These are phyloP conservation scores for Exophiala sp. DNA, from an alignment of 2,329 filamentous ascomycete genomes.

Conservation along the genomic window DNA sequence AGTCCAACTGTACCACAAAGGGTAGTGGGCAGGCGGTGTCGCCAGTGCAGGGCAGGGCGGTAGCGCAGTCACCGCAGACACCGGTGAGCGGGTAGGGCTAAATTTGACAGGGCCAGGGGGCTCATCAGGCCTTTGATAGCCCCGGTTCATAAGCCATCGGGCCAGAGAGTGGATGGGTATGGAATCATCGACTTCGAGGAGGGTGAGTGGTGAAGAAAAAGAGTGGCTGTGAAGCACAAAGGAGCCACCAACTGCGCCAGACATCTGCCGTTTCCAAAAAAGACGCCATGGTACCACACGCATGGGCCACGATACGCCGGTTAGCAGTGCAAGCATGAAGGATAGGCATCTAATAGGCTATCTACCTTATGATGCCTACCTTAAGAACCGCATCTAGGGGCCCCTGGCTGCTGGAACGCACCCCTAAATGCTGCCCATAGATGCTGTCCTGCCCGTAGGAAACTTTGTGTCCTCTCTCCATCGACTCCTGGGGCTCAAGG, in stretches of 20 bases:
- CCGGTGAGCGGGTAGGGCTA: slow-evolving; percentile 11
- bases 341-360: too few species aligned
- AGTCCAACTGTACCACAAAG: not conserved
- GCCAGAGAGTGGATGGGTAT: not conserved
- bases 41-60: too few species aligned
- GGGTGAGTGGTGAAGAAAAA: not conserved
- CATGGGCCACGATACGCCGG: too few species aligned
- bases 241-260: not conserved
- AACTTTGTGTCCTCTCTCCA: not conserved
- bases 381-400: too few species aligned
- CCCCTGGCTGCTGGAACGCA: not conserved
- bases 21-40: not conserved
- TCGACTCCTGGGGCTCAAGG: not conserved
- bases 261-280: not conserved
- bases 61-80: slow-evolving; percentile 6
- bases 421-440: not conserved
- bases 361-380: too few species aligned
- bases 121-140: too few species aligned
- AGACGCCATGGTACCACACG: too few species aligned
- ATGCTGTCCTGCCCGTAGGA: not conserved
- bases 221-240: not conserved
- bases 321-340: too few species aligned
- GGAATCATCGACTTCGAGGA: too few species aligned
- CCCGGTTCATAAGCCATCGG: not conserved
- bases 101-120: slow-evolving; percentile 10